phyloP scores from a whole-genome alignment of 805 yeast species.

The Jamesozyma jinghongensis region DNA sequence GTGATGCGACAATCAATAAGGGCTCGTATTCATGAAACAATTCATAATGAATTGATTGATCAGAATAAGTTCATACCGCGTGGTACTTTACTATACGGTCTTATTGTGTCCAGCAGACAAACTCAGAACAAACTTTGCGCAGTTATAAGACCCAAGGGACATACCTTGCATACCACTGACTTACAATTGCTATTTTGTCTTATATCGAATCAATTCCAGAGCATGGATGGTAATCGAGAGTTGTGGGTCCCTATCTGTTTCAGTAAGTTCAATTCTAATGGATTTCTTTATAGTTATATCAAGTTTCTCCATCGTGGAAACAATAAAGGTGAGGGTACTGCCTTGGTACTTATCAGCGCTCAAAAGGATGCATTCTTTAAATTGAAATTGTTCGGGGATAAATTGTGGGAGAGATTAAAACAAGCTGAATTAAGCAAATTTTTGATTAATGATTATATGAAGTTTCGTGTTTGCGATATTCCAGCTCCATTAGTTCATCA shows the following conservation, averaged over 20 bases:
- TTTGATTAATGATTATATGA: slow-evolving; percentile 21
- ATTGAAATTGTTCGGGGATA: slow-evolving; percentile 51
- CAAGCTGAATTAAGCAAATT: slow-evolving; percentile 31
- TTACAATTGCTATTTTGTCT: slow-evolving; percentile 64
- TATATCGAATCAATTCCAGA: slow-evolving; percentile 41
- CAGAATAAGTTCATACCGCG: slow-evolving; percentile 30
- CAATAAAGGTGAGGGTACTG: slow-evolving; percentile 22
- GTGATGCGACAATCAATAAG: slow-evolving; percentile 51
- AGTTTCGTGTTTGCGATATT: slow-evolving; percentile 39
- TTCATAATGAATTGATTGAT: slow-evolving; percentile 16
- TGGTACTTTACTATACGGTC: slow-evolving; percentile 60
- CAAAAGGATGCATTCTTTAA: slow-evolving; percentile 73
- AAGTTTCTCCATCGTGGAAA: slow-evolving; percentile 38
- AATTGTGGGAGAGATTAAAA: slow-evolving; percentile 38
- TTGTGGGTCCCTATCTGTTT: slow-evolving; percentile 91
- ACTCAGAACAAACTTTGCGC: slow-evolving; percentile 47
- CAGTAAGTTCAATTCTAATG: slow-evolving; percentile 81
- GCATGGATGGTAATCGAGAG: slow-evolving; percentile 44
- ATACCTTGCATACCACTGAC: slow-evolving; percentile 74
- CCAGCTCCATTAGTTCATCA: slow-evolving; percentile 58
- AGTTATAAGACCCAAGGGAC: slow-evolving; percentile 66
- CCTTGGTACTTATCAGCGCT: slow-evolving; percentile 39
- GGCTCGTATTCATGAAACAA: slow-evolving; percentile 35
- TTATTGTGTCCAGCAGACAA: slow-evolving; percentile 49
- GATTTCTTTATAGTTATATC: slow-evolving; percentile 77